Evolutionary conservation across 306 rosid genomes (phyloP).

Genomic region (Medicago truncatula): MtrunA17r5.0-ANR NC_053049.1:39593001-39593500

Average conservation of each 20-base stretch:
- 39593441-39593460: slow-evolving; percentile 1
- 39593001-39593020: background rate
- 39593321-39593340: slow-evolving; percentile 71
- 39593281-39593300: slow-evolving; percentile 56
- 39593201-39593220: slow-evolving; percentile 12
- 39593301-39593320: slow-evolving; percentile 63
- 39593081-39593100: slow-evolving; percentile 68
- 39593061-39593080: slow-evolving; percentile 76
- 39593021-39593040: slow-evolving; percentile 38
- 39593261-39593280: background rate
- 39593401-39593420: slow-evolving; percentile 80
- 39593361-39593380: slow-evolving; percentile 71
- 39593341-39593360: slow-evolving; percentile 61
- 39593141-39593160: slow-evolving; percentile 34
- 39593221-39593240: slow-evolving; percentile 1
- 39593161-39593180: slow-evolving; percentile 21
- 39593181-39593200: slow-evolving; percentile 4
- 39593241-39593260: background rate
- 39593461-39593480: slow-evolving; percentile 13
- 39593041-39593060: slow-evolving; percentile 99
- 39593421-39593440: slow-evolving; percentile 40
- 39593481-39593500: slow-evolving; percentile 17
- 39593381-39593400: slow-evolving; percentile 70
- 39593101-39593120: slow-evolving; percentile 65
- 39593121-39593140: slow-evolving; percentile 37